phyloP scores from a whole-genome alignment of 2,329 filamentous ascomycete genomes.

The Boeremia exigua region DNA sequence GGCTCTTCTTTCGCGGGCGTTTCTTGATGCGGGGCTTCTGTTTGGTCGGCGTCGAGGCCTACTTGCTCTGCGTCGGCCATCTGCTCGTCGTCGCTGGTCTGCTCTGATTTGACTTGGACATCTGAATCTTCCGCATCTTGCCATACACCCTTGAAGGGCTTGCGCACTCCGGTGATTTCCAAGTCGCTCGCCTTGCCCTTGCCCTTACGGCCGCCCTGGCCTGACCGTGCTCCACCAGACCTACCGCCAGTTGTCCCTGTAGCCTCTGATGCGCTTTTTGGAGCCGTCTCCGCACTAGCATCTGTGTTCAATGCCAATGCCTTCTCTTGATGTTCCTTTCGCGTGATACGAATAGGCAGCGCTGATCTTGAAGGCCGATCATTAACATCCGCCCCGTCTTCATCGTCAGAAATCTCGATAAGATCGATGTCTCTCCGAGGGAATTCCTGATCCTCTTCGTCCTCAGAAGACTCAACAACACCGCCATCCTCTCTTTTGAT shows the following conservation, averaged over 20 bases:
- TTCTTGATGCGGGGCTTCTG: constrained; percentile 28
- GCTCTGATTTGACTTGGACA: constrained; percentile 60
- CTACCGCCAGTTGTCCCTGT: constrained; percentile 41
- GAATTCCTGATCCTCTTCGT: constrained; percentile 54
- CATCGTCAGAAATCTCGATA: constrained; percentile 65
- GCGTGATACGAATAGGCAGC: constrained; percentile 61
- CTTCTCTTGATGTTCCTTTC: constrained; percentile 63
- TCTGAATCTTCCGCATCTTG: constrained; percentile 49
- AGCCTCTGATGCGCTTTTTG: constrained; percentile 46
- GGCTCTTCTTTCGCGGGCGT: constrained; percentile 34
- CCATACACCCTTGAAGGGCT: constrained; percentile 54
- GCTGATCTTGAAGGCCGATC: constrained; percentile 31
- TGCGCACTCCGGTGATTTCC: constrained; percentile 51
- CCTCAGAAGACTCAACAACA: constrained; percentile 57
- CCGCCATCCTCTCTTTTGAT: constrained; percentile 47
- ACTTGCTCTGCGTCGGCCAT: constrained; percentile 39
- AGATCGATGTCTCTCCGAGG: constrained; percentile 62
- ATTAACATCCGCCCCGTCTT: constrained; percentile 46
- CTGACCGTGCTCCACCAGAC: constrained; percentile 23
- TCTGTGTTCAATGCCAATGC: constrained; percentile 61
- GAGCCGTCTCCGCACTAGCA: constrained; percentile 54
- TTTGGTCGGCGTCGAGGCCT: constrained; percentile 22
- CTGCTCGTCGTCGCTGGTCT: constrained; percentile 54
- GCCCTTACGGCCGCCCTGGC: constrained; percentile 35
- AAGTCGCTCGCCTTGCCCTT: constrained; percentile 53